Evolutionary conservation across 2,329 filamentous ascomycete genomes (phyloP).

Genomic region (Fusarium nanum): DNA sequence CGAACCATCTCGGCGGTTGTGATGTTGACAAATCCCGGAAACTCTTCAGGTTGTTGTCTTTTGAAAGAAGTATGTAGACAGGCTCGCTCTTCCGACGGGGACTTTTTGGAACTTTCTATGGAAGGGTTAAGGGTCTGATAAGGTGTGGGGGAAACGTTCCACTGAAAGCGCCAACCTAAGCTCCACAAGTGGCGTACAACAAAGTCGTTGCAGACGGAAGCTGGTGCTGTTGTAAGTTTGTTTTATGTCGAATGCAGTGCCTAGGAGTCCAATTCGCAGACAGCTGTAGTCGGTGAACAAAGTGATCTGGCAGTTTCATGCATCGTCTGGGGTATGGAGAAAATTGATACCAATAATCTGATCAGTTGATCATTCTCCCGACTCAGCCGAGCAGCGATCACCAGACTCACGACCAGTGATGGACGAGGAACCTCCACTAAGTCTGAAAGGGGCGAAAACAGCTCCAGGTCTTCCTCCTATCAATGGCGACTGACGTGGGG

Average conservation of each 20-base stretch:
- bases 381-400: slow-evolving; percentile 46
- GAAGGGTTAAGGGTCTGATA: slow-evolving; percentile 26
- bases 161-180: slow-evolving; percentile 10
- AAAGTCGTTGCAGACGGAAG: slow-evolving; percentile 7
- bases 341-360: slow-evolving; percentile 9
- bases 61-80: neutral
- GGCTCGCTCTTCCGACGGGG: slow-evolving; percentile 2
- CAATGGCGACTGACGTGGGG: slow-evolving; percentile 19
- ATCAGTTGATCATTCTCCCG: slow-evolving; percentile 42
- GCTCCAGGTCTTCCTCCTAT: neutral
- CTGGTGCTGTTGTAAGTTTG: neutral
- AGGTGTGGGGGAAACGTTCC: slow-evolving; percentile 25
- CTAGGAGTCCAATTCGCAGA: neutral
- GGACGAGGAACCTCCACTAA: slow-evolving; percentile 11
- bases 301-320: neutral
- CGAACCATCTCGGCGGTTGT: slow-evolving; percentile 47
- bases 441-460: slow-evolving; percentile 33
- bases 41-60: slow-evolving; percentile 7
- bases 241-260: neutral
- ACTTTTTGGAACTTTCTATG: slow-evolving; percentile 33
- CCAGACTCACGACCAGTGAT: slow-evolving; percentile 43
- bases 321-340: neutral
- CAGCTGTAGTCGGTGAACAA: neutral
- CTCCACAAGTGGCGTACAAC: slow-evolving; percentile 36
- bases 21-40: slow-evolving; percentile 7